Evolutionary conservation across 352 stramenopile species (phyloP).

Genomic region (Peronospora belbahrii): DNA sequence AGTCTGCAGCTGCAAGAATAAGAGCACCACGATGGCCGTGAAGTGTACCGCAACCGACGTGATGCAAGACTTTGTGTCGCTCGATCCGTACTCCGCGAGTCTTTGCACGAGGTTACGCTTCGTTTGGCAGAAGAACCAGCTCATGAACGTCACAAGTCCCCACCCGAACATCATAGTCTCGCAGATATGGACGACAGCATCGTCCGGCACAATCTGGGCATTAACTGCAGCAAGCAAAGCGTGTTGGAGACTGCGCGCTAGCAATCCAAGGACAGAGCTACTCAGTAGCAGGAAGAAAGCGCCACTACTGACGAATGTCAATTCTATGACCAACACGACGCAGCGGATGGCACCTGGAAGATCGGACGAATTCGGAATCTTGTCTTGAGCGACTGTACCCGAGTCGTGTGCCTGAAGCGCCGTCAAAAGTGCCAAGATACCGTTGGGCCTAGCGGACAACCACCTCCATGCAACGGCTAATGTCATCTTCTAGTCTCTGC

Average conservation of each 20-base stretch:
- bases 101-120: constrained; percentile 8
- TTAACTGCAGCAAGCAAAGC: neutral
- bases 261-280: constrained; percentile 11
- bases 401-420: constrained; percentile 15
- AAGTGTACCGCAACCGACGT: constrained; percentile 17
- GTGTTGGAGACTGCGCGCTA: constrained; percentile 12
- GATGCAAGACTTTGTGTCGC: neutral
- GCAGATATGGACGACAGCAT: constrained; percentile 4
- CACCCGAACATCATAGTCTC: constrained; percentile 19
- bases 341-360: constrained; percentile 14
- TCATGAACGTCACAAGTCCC: constrained; percentile 23
- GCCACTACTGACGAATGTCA: constrained; percentile 20
- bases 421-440: constrained; percentile 20
- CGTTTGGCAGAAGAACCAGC: constrained; percentile 30
- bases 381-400: neutral
- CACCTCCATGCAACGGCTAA: constrained; percentile 10
- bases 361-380: neutral
- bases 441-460: constrained; percentile 23
- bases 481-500: neutral
- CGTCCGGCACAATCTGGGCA: neutral
- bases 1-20: constrained; percentile 1
- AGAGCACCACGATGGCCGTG: constrained; percentile 2
- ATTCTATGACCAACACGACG: constrained; percentile 40
- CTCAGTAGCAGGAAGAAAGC: constrained; percentile 31
- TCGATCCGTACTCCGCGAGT: constrained; percentile 10